Percentiles rank a stretch among this genome's conserved stretches.
These are phyloP conservation scores for Chalciporus chontae DNA, from an alignment of 768 basidiomycete species.

Conservation along the genomic window DNA sequence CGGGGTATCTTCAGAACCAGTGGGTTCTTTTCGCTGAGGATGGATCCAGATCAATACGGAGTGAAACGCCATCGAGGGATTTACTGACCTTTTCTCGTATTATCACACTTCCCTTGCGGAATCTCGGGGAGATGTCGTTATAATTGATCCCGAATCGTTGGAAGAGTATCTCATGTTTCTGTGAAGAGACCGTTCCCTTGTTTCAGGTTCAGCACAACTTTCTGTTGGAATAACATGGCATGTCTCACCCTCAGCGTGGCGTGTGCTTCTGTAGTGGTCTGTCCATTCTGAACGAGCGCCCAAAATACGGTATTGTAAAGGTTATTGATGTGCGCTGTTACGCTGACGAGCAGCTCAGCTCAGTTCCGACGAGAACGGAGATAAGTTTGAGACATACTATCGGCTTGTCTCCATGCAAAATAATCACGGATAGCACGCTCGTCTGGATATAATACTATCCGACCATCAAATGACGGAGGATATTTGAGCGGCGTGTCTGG, in stretches of 20 bases:
- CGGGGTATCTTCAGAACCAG: not conserved
- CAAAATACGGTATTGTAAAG: slow-evolving; percentile 95
- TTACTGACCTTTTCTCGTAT: slow-evolving; percentile 57
- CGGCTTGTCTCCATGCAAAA: slow-evolving; percentile 93
- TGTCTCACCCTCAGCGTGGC: slow-evolving; percentile 62
- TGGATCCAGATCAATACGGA: not conserved
- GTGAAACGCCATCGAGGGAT: not conserved
- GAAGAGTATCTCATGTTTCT: slow-evolving; percentile 92
- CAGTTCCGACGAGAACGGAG: not conserved
- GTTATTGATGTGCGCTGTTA: slow-evolving; percentile 93
- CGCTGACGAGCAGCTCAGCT: slow-evolving; percentile 17
- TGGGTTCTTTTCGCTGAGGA: slow-evolving; percentile 9
- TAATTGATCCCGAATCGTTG: slow-evolving; percentile 84
- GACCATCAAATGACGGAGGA: slow-evolving; percentile 90
- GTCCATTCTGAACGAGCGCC: slow-evolving; percentile 86
- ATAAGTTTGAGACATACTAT: slow-evolving; percentile 59
- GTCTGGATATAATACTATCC: slow-evolving; percentile 79
- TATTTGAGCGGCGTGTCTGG: slow-evolving; percentile 69
- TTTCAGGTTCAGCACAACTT: slow-evolving; percentile 9
- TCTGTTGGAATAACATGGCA: not conserved
- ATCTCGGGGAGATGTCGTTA: slow-evolving; percentile 66
- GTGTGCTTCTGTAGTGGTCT: slow-evolving; percentile 79
- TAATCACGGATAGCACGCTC: slow-evolving; percentile 80
- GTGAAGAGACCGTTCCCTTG: slow-evolving; percentile 84
- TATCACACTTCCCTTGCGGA: slow-evolving; percentile 81